phyloP scores from a whole-genome alignment of 2,329 filamentous ascomycete species.

The Exophiala bonariae region DNA sequence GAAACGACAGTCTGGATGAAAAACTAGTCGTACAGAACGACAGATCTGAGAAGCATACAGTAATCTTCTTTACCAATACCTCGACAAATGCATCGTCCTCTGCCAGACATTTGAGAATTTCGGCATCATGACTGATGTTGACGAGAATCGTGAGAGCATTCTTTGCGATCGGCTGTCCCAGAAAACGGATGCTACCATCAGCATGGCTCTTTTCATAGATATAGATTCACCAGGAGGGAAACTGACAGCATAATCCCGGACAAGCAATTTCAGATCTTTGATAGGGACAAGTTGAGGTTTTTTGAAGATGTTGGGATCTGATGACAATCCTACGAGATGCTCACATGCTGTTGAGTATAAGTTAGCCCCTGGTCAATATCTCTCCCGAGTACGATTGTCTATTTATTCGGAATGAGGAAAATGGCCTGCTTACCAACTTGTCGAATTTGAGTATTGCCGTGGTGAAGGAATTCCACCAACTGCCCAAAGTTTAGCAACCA shows the following conservation, averaged over 20 bases:
- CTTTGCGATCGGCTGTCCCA: slow-evolving; percentile 75
- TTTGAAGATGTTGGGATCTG: slow-evolving; percentile 82
- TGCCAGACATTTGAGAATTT: slow-evolving; percentile 71
- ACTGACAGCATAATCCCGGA: slow-evolving; percentile 78
- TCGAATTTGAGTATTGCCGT: slow-evolving; percentile 88
- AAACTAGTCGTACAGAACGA: slow-evolving; percentile 1
- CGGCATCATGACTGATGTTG: slow-evolving; percentile 75
- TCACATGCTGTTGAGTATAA: slow-evolving; percentile 63
- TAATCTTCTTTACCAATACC: slow-evolving; percentile 69
- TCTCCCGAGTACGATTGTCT: neutral
- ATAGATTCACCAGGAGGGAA: no score
- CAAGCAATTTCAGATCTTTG: slow-evolving; percentile 81
- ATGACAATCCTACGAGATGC: slow-evolving; percentile 79
- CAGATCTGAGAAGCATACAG: slow-evolving; percentile 57
- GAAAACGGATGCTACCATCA: no score
- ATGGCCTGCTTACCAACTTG: slow-evolving; percentile 61
- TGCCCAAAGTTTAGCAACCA: no score
- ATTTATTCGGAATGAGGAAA: no score
- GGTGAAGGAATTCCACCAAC: slow-evolving; percentile 90
- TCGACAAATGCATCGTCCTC: slow-evolving; percentile 81
- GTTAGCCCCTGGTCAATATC: neutral
- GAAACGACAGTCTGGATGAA: neutral
- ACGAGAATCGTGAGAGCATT: slow-evolving; percentile 78
- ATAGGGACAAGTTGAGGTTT: slow-evolving; percentile 73
- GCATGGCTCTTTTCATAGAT: neutral